Evolutionary conservation across 192 early-diverging fungal species (phyloP).

Genomic region (Dissophora ornata): DNA sequence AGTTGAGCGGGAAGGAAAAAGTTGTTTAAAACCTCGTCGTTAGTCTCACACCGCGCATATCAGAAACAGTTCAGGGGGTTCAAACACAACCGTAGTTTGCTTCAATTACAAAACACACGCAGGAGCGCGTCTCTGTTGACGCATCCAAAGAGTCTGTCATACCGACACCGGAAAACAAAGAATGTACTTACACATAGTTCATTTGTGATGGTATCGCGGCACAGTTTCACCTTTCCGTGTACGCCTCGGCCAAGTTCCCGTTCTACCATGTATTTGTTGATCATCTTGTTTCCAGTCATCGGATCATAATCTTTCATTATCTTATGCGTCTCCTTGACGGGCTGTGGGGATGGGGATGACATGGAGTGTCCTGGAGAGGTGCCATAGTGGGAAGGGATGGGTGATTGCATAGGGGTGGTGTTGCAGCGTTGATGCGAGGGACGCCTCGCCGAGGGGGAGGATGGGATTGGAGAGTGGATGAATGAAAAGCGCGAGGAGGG

Average conservation of each 20-base stretch:
- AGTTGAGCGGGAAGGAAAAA: slow-evolving; percentile 5
- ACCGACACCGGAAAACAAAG: background rate
- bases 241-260: slow-evolving; percentile 91
- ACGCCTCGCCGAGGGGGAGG: slow-evolving; percentile 29
- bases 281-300: slow-evolving; percentile 92
- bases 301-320: slow-evolving; percentile 88
- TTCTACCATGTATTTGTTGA: slow-evolving; percentile 95
- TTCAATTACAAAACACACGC: background rate
- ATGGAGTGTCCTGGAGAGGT: slow-evolving; percentile 33
- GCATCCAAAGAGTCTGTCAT: background rate
- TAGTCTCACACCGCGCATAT: slow-evolving; percentile 1
- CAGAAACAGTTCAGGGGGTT: slow-evolving; percentile 2
- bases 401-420: slow-evolving; percentile 42
- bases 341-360: slow-evolving; percentile 42
- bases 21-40: background rate
- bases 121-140: background rate
- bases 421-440: slow-evolving; percentile 41
- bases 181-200: slow-evolving; percentile 73
- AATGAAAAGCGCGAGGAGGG: slow-evolving; percentile 42
- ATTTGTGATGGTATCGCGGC: slow-evolving; percentile 79
- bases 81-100: slow-evolving; percentile 10
- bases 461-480: slow-evolving; percentile 33
- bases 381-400: slow-evolving; percentile 15
- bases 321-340: slow-evolving; percentile 86
- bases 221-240: slow-evolving; percentile 96